Evolutionary conservation across 176 grass and related monocot genomes (phyloP), one percentile per base, ranked within the genome.

Genomic region (Aechmea fasciata): DNA sequence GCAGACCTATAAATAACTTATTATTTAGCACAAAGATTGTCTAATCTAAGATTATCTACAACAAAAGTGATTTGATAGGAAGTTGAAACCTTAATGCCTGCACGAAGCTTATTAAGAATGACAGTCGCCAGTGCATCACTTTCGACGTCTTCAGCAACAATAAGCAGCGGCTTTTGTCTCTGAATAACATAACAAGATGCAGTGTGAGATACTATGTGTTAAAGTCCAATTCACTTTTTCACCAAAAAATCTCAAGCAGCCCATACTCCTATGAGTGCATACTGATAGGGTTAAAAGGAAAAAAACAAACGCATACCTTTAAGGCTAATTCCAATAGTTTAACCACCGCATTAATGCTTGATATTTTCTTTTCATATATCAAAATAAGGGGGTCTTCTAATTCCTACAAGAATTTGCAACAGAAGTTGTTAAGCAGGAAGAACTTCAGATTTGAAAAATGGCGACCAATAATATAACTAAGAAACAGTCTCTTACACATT

Each of bases 331-430:
- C 94, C 48, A 99, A 74, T 57, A 99, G 82, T 65, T 93, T 99
- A 47, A 99, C 94, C 66, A 93, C 29, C 2, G 89, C 82, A 69
- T 85, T 83, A 62, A 88, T 51, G 74, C 82, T 99, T 0, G 89
- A 84, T 51, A 99, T 74, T 81, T 99, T 99, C 82, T 99, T 99
- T 73, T 99, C 94, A 77, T 99, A 84, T 69, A 99, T 99, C 82
- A 99, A 70, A 75, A 99, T 90, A 51, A 93, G 71, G 61, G 94
- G 94, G 9, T 93, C 89, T 9, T 99, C 94, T 65, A 99, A 63
- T 87, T 93, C 94, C 94, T 99, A 77, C 3, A 33, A 61, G 3
- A 71, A 47, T 23, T 52, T 19, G 51, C 14, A 13, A 71, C 3
- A 72, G 25, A 72, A 48, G 47, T 3, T 28, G 22, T 26, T 64